These are phyloP conservation scores for Rhododendron ferrugineum DNA, from an alignment of 148 eudicot species.

Conservation along the genomic window DNA sequence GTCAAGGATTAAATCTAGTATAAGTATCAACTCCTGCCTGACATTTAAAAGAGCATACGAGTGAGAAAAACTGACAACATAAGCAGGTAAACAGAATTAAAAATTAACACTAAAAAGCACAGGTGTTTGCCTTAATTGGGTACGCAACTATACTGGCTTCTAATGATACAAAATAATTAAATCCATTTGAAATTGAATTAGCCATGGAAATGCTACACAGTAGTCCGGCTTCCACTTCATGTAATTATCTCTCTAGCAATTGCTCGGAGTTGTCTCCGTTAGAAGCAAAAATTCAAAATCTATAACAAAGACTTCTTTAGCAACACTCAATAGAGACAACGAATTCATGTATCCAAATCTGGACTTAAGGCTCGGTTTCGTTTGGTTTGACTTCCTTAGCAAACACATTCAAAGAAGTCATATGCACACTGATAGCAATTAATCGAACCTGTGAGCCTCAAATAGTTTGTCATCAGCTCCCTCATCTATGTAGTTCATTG, in stretches of 20 bases:
- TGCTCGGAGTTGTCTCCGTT: background rate
- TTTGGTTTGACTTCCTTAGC: background rate
- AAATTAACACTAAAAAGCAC: background rate
- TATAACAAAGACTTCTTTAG: background rate
- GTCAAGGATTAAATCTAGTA: background rate
- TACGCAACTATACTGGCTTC: background rate
- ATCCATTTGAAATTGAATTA: background rate
- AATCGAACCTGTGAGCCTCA: slow-evolving; percentile 80
- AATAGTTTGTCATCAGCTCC: slow-evolving; percentile 82
- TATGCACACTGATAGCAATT: slow-evolving; percentile 3
- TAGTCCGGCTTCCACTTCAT: background rate
- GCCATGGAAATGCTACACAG: background rate
- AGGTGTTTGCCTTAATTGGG: background rate
- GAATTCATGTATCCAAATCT: background rate
- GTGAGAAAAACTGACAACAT: background rate
- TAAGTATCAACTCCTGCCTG: background rate
- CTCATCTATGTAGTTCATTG: slow-evolving; percentile 96
- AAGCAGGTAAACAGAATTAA: background rate
- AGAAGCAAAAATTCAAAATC: background rate
- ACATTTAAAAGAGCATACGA: background rate
- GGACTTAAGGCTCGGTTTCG: background rate
- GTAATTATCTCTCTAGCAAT: background rate
- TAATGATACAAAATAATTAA: background rate
- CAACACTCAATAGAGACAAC: background rate
- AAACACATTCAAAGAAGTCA: background rate